Conservation (phyloP, 805 yeast species). For the Pichia californica region DNA sequence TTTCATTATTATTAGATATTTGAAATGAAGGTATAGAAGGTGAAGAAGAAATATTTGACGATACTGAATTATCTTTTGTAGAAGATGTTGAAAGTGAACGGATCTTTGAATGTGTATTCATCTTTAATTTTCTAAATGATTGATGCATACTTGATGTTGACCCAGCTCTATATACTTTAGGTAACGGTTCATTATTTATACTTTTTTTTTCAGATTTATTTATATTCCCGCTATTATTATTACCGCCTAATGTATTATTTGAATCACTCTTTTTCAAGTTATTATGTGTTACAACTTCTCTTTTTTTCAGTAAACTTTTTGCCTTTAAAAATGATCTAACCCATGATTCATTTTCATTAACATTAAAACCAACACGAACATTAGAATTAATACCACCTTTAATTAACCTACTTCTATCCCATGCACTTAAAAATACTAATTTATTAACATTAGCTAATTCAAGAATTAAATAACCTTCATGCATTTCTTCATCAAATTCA, state of each 20-base stretch:
- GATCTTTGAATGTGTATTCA: constrained; percentile 8
- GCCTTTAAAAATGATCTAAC: constrained; percentile 64
- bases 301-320: constrained; percentile 43
- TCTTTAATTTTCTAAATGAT: constrained; percentile 6
- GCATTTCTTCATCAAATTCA: constrained; percentile 57
- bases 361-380: constrained; percentile 31
- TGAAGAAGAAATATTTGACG: neutral
- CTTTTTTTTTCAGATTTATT: neutral
- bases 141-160: constrained; percentile 5
- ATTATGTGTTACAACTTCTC: constrained; percentile 14
- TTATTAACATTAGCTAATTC: constrained; percentile 54
- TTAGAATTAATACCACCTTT: constrained; percentile 30
- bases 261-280: constrained; percentile 2
- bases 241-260: too few relatives aligned
- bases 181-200: neutral
- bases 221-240: too few relatives aligned
- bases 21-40: constrained; percentile 1
- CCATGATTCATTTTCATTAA: constrained; percentile 54
- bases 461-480: constrained; percentile 56
- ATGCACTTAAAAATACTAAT: constrained; percentile 47
- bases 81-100: constrained; percentile 5
- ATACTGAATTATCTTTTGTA: neutral
- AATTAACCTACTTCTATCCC: constrained; percentile 30
- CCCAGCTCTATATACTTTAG: neutral
- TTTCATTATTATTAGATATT: neutral